Evolutionary conservation across 2,329 filamentous ascomycete genomes (phyloP).

Genomic region (Sordariomycetes sp.): DNA sequence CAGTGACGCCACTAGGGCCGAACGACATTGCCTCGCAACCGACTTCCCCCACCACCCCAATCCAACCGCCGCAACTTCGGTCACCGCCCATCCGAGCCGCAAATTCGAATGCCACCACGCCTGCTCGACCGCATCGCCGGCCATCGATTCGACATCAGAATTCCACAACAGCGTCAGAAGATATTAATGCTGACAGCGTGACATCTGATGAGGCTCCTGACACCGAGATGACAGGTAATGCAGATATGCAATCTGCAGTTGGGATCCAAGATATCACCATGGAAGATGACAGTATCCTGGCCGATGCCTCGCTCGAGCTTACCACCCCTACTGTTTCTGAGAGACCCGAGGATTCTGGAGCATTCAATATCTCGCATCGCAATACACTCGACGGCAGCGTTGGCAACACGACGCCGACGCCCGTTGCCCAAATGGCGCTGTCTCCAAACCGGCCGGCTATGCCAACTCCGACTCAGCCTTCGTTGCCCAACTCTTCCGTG

Average conservation of each 20-base stretch:
- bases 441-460: constrained; percentile 65
- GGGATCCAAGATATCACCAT: constrained; percentile 76
- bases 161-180: constrained; percentile 84
- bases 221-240: constrained; percentile 62
- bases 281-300: constrained; percentile 70
- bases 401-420: constrained; percentile 56
- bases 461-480: constrained; percentile 66
- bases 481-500: constrained; percentile 60
- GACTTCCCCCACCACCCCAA: constrained; percentile 79
- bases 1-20: constrained; percentile 65
- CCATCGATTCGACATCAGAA: constrained; percentile 85
- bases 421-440: constrained; percentile 59
- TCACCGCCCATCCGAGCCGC: constrained; percentile 46
- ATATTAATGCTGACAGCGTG: constrained; percentile 75
- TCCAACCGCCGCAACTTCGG: constrained; percentile 53
- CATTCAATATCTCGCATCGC: constrained; percentile 89
- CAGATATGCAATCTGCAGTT: constrained; percentile 72
- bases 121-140: constrained; percentile 53
- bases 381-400: constrained; percentile 78
- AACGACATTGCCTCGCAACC: constrained; percentile 76
- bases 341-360: constrained; percentile 69
- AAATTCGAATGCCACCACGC: constrained; percentile 42
- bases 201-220: constrained; percentile 70
- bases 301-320: constrained; percentile 64
- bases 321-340: constrained; percentile 74